Conservation (phyloP, 2,329 filamentous ascomycete genomes). For the Colletotrichum euphorbiae region DNA sequence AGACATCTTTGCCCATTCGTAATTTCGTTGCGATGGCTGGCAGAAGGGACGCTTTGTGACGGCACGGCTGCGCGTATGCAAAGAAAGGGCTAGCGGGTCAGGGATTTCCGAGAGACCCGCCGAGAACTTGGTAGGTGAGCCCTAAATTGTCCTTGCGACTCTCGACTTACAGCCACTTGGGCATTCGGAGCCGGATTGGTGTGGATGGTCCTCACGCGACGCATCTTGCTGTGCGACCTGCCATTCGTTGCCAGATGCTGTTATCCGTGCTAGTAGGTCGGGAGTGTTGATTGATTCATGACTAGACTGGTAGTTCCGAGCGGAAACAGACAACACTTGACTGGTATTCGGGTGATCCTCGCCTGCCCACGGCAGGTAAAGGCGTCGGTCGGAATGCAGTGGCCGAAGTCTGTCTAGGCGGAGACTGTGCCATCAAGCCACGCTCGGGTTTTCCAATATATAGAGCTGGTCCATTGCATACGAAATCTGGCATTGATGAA, state of each 20-base stretch:
- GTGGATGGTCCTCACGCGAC: no score
- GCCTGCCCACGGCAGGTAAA: not conserved
- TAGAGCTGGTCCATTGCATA: constrained; percentile 9
- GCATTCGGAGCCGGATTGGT: no score
- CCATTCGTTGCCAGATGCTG: no score
- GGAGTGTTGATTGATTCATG: no score
- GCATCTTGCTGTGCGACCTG: no score
- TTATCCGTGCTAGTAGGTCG: no score
- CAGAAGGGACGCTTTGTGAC: constrained; percentile 13
- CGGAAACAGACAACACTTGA: not conserved
- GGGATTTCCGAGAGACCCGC: not conserved
- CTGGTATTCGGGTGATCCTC: not conserved
- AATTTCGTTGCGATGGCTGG: not conserved
- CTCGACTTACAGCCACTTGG: no score
- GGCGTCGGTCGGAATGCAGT: not conserved
- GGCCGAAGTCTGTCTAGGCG: not conserved
- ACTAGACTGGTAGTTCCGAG: no score
- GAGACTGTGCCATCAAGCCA: not conserved
- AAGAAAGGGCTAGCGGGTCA: not conserved
- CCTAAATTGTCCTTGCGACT: no score
- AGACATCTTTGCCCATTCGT: not conserved
- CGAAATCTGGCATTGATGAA: not conserved
- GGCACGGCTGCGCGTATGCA: constrained; percentile 15
- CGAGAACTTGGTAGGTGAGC: not conserved
- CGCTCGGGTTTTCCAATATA: not conserved